Evolutionary conservation across 1,284 basidiomycete species (phyloP), one percentile per base, ranked within the genome.

Genomic region (Malassezia arunalokei): DNA sequence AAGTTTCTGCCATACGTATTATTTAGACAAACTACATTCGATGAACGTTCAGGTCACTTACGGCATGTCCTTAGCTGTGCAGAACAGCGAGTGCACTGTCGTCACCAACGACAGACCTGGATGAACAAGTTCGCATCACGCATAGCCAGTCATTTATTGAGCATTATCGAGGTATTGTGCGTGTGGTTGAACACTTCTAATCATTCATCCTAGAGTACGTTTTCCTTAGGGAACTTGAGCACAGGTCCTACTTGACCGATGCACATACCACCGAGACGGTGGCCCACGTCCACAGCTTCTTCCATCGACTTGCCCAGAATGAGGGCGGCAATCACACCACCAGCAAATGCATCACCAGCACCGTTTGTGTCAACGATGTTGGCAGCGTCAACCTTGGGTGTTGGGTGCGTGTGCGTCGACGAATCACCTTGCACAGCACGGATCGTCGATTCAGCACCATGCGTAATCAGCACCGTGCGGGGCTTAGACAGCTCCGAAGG

Each of bases 271-370:
- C 86, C 92, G 65, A 96, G 74, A 76, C 84, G 85, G 77, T 98
- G 92, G 2, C 92, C 94, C 40, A 82, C 82, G 74, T 86, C 81
- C 58, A 98, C 80, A 51, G 81, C 81, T 73, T 88, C 83, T 39
- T 86, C 83, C 44, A 91, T 71, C 41, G 70, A 76, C 80, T 89
- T 95, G 24, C 88, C 90, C 39, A 81, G 75, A 46, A 89, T 83
- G 47, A 83, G 79, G 1, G 85, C 91, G 46, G 87, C 94, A 45
- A 96, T 74, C 78, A 96, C 91, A 43, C 88, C 94, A 58, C 94
- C 94, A n/a, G 90, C 89, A 66, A 98, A 98, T 47, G 89, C 90
- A 75, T 99, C 94, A 47, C 94, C 94, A n/a, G 94, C 94, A 48
- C 88, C 94, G 76, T 98, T 99, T 52, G 94, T 99, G 76, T 98